Evolutionary conservation across 139 green algal genomes (phyloP).

Genomic region (Coccomyxa sp.): DNA sequence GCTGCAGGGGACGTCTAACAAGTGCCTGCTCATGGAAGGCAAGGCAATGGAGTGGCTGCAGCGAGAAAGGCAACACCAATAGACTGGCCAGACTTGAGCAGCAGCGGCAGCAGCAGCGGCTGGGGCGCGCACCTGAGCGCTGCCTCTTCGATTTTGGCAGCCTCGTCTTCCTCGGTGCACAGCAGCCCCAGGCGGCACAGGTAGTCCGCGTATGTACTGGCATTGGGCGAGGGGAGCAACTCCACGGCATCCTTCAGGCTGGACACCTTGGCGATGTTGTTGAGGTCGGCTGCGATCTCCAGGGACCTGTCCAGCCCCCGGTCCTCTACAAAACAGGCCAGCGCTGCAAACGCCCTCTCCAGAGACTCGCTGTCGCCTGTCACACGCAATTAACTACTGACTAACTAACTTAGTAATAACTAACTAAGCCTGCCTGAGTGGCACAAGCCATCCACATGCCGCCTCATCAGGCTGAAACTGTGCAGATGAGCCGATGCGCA

Average conservation of each 20-base stretch:
- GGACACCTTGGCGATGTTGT: constrained; percentile 9
- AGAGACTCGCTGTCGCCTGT: neutral
- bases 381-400: neutral
- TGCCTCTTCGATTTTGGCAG: neutral
- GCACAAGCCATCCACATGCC: neutral
- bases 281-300: constrained; percentile 14
- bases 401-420: neutral
- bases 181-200: neutral
- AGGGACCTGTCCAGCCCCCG: constrained; percentile 20
- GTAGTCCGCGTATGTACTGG: neutral
- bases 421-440: neutral
- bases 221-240: neutral
- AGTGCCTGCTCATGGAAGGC: too few species aligned
- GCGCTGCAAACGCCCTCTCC: neutral
- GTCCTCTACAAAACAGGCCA: constrained; percentile 7
- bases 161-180: neutral
- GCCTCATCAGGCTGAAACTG: neutral
- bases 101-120: neutral
- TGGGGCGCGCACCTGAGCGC: neutral
- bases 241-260: neutral
- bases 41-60: too few species aligned
- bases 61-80: too few species aligned
- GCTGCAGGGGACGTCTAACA: too few species aligned
- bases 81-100: too few species aligned
- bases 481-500: neutral